These are phyloP conservation scores for Malania oleifera DNA, from an alignment of 164 flowering plant genomes.

Conservation along the genomic window DNA sequence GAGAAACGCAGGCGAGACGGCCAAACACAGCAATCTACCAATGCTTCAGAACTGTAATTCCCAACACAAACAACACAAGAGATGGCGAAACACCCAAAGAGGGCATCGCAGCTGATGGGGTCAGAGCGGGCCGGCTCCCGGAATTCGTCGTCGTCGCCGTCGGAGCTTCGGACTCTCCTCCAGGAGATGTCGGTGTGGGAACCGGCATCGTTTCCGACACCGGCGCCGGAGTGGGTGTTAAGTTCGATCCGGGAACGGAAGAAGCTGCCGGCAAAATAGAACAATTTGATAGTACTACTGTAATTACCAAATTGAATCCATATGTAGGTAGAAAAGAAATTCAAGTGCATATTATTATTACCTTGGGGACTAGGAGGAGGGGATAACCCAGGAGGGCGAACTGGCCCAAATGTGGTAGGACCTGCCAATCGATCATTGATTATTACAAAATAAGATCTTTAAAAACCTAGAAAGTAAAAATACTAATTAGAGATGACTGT, in stretches of 20 bases:
- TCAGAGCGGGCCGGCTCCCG: slow-evolving; percentile 42
- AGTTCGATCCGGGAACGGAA: slow-evolving; percentile 22
- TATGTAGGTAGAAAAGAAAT: too few species aligned
- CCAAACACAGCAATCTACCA: slow-evolving; percentile 14
- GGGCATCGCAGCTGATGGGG: slow-evolving; percentile 40
- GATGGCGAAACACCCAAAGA: slow-evolving; percentile 26
- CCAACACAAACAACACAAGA: slow-evolving; percentile 29
- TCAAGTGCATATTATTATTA: too few species aligned
- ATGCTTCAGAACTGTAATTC: slow-evolving; percentile 25
- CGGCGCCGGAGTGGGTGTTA: slow-evolving; percentile 36
- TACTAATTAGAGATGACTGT: too few species aligned
- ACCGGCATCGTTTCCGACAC: slow-evolving; percentile 34
- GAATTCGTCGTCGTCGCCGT: slow-evolving; percentile 22
- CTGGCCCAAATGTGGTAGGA: slow-evolving; percentile 43
- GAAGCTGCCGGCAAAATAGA: slow-evolving; percentile 27
- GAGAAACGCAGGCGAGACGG: neutral
- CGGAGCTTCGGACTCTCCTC: slow-evolving; percentile 21
- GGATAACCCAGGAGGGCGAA: slow-evolving; percentile 30
- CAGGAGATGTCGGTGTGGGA: slow-evolving; percentile 35
- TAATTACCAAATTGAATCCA: too few species aligned
- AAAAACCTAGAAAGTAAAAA: too few species aligned
- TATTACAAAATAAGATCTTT: slow-evolving; percentile 1
- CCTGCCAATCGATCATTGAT: slow-evolving; percentile 27
- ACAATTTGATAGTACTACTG: too few species aligned
- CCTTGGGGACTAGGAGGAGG: slow-evolving; percentile 40